phyloP scores from a whole-genome alignment of 768 basidiomycete genomes.

The Tricholoma sp. region DNA sequence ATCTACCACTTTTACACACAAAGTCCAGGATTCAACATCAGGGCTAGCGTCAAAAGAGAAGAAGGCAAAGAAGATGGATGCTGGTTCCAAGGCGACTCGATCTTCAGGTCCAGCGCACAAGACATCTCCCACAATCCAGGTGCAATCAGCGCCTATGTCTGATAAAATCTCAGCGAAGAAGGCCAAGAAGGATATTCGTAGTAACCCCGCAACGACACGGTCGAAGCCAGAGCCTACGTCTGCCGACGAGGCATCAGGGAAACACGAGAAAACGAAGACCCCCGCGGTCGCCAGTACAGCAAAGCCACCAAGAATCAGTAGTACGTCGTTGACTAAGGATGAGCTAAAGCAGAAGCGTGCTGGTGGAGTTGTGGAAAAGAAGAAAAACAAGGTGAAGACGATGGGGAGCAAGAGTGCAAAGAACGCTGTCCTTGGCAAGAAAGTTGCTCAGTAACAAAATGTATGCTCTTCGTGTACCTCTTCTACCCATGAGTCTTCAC shows the following conservation, averaged over 20 bases:
- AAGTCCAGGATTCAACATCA: neutral
- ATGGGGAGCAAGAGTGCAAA: constrained; percentile 49
- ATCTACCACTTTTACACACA: neutral
- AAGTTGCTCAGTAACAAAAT: constrained; percentile 28
- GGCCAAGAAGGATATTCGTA: neutral
- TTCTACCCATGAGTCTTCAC: too few relatives aligned
- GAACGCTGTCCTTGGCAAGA: constrained; percentile 49
- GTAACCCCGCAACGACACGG: neutral
- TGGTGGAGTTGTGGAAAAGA: constrained; percentile 44
- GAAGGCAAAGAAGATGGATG: constrained; percentile 9
- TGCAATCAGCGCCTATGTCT: neutral
- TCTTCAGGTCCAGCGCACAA: neutral
- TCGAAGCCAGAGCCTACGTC: constrained; percentile 2
- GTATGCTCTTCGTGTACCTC: too few relatives aligned
- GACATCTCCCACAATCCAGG: neutral
- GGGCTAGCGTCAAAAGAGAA: constrained; percentile 1
- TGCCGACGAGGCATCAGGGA: constrained; percentile 2
- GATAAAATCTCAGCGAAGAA: neutral
- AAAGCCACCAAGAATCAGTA: constrained; percentile 1
- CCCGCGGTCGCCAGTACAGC: constrained; percentile 9
- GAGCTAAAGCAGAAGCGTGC: constrained; percentile 53
- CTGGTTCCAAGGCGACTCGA: neutral
- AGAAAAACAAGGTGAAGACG: constrained; percentile 43
- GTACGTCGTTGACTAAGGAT: constrained; percentile 27
- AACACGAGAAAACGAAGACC: constrained; percentile 13